Conservation (phyloP, 2,329 filamentous ascomycete genomes). For the Chalara sp. region DNA sequence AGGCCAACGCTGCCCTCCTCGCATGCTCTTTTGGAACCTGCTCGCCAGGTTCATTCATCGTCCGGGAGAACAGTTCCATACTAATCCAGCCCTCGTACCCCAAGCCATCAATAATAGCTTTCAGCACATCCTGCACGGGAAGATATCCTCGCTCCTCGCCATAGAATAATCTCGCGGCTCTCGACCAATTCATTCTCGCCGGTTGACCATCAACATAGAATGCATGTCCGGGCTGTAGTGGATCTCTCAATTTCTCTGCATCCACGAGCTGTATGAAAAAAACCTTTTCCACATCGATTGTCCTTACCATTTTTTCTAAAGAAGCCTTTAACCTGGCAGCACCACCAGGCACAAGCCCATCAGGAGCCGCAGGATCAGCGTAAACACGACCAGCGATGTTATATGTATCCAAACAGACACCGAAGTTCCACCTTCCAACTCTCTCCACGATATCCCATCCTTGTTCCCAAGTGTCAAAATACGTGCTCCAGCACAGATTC, state of each 20-base stretch:
- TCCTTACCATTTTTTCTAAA: constrained; percentile 10
- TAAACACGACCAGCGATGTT: constrained; percentile 67
- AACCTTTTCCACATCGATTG: constrained; percentile 52
- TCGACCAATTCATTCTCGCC: constrained; percentile 67
- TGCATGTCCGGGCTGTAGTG: constrained; percentile 48
- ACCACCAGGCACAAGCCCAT: constrained; percentile 40
- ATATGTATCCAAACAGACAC: constrained; percentile 70
- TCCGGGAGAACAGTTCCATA: constrained; percentile 52
- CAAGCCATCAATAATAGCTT: constrained; percentile 41
- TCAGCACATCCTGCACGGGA: constrained; percentile 46
- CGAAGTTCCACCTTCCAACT: constrained; percentile 65
- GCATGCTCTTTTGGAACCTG: constrained; percentile 45
- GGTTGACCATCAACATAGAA: constrained; percentile 53
- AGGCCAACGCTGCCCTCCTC: constrained; percentile 21
- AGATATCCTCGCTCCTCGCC: constrained; percentile 45
- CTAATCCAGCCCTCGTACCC: constrained; percentile 53
- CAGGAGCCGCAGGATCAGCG: constrained; percentile 52
- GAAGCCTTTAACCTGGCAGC: constrained; percentile 46
- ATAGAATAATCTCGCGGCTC: constrained; percentile 66
- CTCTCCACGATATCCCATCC: constrained; percentile 59
- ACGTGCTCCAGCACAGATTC: constrained; percentile 65
- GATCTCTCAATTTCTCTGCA: constrained; percentile 53
- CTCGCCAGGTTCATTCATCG: constrained; percentile 35
- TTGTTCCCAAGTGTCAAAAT: constrained; percentile 63
- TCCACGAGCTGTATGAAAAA: constrained; percentile 75